Conservation (phyloP, 2,329 filamentous ascomycete genomes). For the Colletotrichum incanum region DNA sequence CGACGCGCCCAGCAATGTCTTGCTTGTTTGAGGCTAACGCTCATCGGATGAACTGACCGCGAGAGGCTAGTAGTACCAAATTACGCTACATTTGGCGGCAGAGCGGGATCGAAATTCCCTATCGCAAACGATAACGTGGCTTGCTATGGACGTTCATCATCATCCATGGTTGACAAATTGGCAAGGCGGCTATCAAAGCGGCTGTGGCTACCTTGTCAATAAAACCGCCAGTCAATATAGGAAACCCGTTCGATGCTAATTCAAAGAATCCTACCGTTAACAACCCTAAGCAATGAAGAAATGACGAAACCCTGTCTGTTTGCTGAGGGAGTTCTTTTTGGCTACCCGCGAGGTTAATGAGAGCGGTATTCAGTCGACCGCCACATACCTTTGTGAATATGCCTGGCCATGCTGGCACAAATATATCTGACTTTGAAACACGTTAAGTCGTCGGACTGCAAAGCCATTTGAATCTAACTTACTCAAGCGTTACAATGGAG, state of each 20-base stretch:
- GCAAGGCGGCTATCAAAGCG: constrained; percentile 23
- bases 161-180: constrained; percentile 9
- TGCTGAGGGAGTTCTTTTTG: neutral
- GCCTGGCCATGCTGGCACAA: neutral
- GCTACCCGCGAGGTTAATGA: neutral
- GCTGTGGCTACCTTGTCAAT: constrained; percentile 20
- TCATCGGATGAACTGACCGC: constrained; percentile 27
- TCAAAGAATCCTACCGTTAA: neutral
- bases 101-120: constrained; percentile 2
- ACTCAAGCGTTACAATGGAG: neutral
- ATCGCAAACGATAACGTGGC: constrained; percentile 17
- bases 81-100: constrained; percentile 2
- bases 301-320: neutral
- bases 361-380: too few relatives aligned
- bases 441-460: neutral
- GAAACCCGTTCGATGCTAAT: constrained; percentile 4
- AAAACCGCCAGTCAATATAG: constrained; percentile 5
- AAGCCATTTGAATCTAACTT: neutral
- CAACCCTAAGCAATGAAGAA: neutral
- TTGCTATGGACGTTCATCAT: constrained; percentile 23
- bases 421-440: neutral
- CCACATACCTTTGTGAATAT: neutral
- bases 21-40: constrained; percentile 17
- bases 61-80: constrained; percentile 20
- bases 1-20: constrained; percentile 2